These are phyloP conservation scores for Fusarium tanahbumbuense DNA, from an alignment of 2,329 filamentous ascomycete genomes.

Conservation along the genomic window DNA sequence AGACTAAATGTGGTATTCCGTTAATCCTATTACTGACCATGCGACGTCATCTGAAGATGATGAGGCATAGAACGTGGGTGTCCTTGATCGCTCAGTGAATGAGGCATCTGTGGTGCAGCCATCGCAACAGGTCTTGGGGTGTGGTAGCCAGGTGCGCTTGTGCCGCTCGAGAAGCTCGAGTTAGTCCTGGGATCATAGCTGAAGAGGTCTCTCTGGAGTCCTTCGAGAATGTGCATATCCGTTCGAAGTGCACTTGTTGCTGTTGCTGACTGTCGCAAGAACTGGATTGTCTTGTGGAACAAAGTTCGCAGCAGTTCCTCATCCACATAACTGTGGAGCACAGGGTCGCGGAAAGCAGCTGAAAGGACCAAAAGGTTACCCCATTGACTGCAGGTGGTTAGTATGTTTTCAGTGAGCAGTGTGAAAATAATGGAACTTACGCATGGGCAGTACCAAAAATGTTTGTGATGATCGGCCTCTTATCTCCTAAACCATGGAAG, in stretches of 20 bases:
- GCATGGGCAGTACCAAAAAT: slow-evolving; percentile 95
- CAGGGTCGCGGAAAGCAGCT: slow-evolving; percentile 77
- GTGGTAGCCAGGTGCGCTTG: slow-evolving; percentile 47
- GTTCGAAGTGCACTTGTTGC: slow-evolving; percentile 79
- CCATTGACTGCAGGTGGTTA: slow-evolving; percentile 77
- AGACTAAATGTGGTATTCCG: neutral
- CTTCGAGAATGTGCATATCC: slow-evolving; percentile 79
- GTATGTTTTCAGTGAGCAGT: neutral
- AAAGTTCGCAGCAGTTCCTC: slow-evolving; percentile 67
- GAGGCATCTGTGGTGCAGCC: slow-evolving; percentile 42
- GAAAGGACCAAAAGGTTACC: slow-evolving; percentile 93
- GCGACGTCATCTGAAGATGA: slow-evolving; percentile 42
- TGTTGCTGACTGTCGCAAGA: slow-evolving; percentile 76
- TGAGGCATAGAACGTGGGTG: slow-evolving; percentile 44
- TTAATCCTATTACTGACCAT: slow-evolving; percentile 28
- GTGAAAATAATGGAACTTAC: slow-evolving; percentile 67
- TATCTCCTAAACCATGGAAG: slow-evolving; percentile 73
- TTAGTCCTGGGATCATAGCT: slow-evolving; percentile 46
- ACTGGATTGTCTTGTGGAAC: slow-evolving; percentile 78
- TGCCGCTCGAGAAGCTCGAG: slow-evolving; percentile 59
- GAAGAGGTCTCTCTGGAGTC: slow-evolving; percentile 62
- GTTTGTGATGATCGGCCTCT: slow-evolving; percentile 89
- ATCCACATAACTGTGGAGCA: slow-evolving; percentile 69
- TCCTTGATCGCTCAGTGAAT: slow-evolving; percentile 39
- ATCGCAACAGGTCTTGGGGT: slow-evolving; percentile 42